A percentile compares a stretch with the other conserved stretches of the same genome.
phyloP scores from a whole-genome alignment of 352 stramenopile genomes.

The Phytophthora quininea region DNA sequence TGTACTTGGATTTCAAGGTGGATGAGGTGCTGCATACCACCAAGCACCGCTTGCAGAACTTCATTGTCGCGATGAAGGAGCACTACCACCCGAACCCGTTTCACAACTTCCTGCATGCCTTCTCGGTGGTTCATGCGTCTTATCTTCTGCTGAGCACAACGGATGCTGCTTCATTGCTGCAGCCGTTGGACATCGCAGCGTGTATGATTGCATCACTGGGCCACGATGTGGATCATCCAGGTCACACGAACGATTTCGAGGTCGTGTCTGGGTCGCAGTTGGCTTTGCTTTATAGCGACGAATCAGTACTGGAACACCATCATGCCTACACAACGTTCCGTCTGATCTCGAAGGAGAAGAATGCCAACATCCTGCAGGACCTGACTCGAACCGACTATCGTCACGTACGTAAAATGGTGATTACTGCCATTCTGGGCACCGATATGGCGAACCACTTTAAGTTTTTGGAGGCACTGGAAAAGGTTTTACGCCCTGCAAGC shows the following conservation, averaged over 20 bases:
- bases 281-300: constrained; percentile 88
- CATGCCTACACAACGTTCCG: constrained; percentile 89
- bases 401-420: constrained; percentile 88
- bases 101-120: constrained; percentile 92
- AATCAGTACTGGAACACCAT: constrained; percentile 90
- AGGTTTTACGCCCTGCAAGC: constrained; percentile 58
- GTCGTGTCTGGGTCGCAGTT: constrained; percentile 78
- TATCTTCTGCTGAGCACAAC: constrained; percentile 87
- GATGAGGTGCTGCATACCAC: constrained; percentile 64
- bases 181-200: constrained; percentile 84
- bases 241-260: constrained; percentile 91
- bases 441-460: constrained; percentile 93
- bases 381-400: constrained; percentile 72
- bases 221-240: constrained; percentile 92
- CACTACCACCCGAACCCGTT: constrained; percentile 91
- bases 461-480: constrained; percentile 80
- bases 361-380: constrained; percentile 85
- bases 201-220: constrained; percentile 88
- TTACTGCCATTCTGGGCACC: constrained; percentile 88
- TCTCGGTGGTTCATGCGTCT: constrained; percentile 85
- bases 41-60: constrained; percentile 69
- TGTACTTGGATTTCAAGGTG: constrained; percentile 81
- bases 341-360: constrained; percentile 84
- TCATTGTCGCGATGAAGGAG: constrained; percentile 82
- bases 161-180: constrained; percentile 66